phyloP scores from a whole-genome alignment of 805 yeast species.

The Saccharomycopsis schoenii region DNA sequence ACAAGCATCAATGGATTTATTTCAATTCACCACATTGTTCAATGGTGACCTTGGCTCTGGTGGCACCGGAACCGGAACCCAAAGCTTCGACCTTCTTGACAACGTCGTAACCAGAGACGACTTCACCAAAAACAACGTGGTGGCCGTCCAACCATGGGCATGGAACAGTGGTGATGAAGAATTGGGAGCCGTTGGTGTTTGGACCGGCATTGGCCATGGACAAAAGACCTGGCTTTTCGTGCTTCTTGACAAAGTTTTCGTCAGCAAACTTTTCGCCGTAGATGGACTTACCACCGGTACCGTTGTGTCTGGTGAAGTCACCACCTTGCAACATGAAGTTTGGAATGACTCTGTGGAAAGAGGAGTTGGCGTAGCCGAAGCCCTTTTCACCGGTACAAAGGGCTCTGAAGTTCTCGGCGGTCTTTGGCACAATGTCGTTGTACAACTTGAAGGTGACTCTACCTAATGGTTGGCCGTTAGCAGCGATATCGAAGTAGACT shows the following conservation, averaged over 20 bases:
- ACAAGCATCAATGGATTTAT: background rate
- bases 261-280: conserved; percentile 72
- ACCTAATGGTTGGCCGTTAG: conserved; percentile 71
- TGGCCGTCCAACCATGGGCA: conserved; percentile 87
- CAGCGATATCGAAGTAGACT: conserved; percentile 76
- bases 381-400: conserved; percentile 95
- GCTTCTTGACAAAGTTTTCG: conserved; percentile 66
- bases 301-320: conserved; percentile 87
- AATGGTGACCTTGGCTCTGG: conserved; percentile 59
- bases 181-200: conserved; percentile 96
- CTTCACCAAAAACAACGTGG: conserved; percentile 95
- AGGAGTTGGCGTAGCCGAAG: conserved; percentile 80
- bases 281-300: conserved; percentile 94
- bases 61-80: conserved; percentile 62
- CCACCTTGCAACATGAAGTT: conserved; percentile 98
- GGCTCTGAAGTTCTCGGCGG: conserved; percentile 94
- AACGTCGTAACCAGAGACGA: conserved; percentile 68
- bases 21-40: conserved; percentile 57
- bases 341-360: conserved; percentile 96
- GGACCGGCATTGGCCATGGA: conserved; percentile 99
- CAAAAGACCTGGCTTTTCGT: conserved; percentile 71
- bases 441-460: conserved; percentile 80
- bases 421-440: conserved; percentile 89
- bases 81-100: conserved; percentile 70
- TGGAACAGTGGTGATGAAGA: conserved; percentile 86